Conservation (phyloP, 345 rosid genomes). For the Eucalyptus lansdowneana region DNA sequence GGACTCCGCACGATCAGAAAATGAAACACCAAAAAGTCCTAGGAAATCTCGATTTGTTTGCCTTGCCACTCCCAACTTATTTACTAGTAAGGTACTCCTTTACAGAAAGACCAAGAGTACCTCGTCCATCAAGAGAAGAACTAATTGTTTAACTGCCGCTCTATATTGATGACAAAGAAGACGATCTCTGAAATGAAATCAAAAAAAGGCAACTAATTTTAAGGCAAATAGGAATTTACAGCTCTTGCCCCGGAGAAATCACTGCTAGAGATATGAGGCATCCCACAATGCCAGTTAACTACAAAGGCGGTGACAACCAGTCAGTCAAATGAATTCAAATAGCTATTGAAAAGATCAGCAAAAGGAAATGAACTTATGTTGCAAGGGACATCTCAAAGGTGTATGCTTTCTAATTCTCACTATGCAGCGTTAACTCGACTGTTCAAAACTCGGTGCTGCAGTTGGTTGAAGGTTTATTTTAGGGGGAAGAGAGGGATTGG, state of each 20-base stretch:
- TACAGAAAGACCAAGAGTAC: background rate
- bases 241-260: background rate
- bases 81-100: background rate
- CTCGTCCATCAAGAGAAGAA: background rate
- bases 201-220: background rate
- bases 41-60: background rate
- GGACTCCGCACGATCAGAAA: background rate
- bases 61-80: background rate
- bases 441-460: slow-evolving; percentile 30
- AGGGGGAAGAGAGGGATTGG: slow-evolving; percentile 4
- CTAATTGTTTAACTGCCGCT: background rate
- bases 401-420: background rate
- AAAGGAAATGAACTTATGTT: background rate
- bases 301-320: background rate
- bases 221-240: background rate
- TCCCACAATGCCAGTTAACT: background rate
- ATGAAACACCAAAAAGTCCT: background rate
- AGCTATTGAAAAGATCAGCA: background rate
- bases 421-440: slow-evolving; percentile 20
- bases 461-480: slow-evolving; percentile 15
- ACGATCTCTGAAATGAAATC: background rate
- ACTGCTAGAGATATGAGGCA: background rate
- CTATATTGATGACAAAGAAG: background rate
- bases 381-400: background rate
- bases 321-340: background rate